Base-by-base conservation (phyloP, 148 eudicot genomes). In the Pharnaceum exiguum region DNA sequence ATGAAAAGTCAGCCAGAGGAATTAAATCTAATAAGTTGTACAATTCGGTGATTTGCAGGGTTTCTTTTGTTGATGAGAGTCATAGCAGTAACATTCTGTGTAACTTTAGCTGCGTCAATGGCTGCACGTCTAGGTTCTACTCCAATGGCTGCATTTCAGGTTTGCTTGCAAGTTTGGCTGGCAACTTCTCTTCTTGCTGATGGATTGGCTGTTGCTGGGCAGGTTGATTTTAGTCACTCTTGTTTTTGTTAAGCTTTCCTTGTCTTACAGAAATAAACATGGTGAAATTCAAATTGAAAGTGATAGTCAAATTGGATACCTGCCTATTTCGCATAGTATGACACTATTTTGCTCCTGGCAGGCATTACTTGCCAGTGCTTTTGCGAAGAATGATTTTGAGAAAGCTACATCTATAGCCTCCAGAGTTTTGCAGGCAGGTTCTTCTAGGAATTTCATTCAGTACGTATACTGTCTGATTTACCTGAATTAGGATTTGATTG, bases 131-230 rank as follows among this genome's bases (percentile, higher is more conserved):
- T 57, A 11, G 95, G 95, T 10, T 44, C 95, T 27, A 80, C 80
- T 23, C 45, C 74, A 17, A 86, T 86, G 95, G 95, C 95, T 30
- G 95, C 95, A 4, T 86, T 86, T 57, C 95, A 83, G 51, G 70
- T 86, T 32, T 86, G 95, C 76, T 62, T 86, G 71, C 95, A 86
- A 64, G 76, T 86, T 62, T 86, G 95, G 95, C 64, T 86, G 37
- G 74, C 95, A 2, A 76, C 86, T 2, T 86, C 89, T 50, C 69
- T 86, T 58, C 89, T 83, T 44, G 89, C 95, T 56, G 95, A 86
- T 65, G 95, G 95, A 22, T 71, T 86, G 51, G 89, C 95, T 44
- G 95, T 86, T 40, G 83, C 95, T 33, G 89, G 86, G 16, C 95
- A 86, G 78, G 95, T 86, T 61, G 40, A 17, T 31, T 44, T 39